These are phyloP conservation scores for Wallacemonas rigidus DNA, from an alignment of 208 protist genomes.

Conservation along the genomic window DNA sequence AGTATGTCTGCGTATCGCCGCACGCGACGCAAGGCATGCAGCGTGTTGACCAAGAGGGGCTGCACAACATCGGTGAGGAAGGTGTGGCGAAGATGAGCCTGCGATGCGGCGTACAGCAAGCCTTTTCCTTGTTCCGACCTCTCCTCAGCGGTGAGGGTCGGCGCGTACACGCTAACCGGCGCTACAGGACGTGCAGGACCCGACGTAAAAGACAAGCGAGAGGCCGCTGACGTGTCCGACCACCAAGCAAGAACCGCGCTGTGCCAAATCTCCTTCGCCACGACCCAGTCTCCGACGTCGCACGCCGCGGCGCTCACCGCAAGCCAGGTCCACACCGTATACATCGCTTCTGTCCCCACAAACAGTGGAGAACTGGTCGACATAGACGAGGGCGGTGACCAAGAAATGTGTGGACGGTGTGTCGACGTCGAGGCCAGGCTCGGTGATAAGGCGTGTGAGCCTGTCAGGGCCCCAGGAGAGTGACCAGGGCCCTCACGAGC, in stretches of 20 bases:
- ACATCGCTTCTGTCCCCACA: neutral
- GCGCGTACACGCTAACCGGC: too few species aligned
- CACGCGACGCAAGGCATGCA: conserved; percentile 54
- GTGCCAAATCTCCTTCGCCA: conserved; percentile 39
- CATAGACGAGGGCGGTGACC: neutral
- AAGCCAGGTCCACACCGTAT: conserved; percentile 23
- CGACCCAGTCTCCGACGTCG: conserved; percentile 52
- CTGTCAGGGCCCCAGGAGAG: too few species aligned
- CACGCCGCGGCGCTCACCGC: conserved; percentile 37
- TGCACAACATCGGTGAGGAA: conserved; percentile 26
- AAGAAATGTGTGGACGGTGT: neutral
- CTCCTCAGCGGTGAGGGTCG: too few species aligned
- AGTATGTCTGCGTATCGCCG: conserved; percentile 49
- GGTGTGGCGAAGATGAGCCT: neutral
- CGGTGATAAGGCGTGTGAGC: too few species aligned
- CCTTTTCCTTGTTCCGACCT: neutral
- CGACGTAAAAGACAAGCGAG: too few species aligned
- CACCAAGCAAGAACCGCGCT: conserved; percentile 26
- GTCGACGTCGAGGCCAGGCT: too few species aligned
- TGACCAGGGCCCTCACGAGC: too few species aligned
- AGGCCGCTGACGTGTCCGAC: neutral
- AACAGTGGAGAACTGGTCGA: neutral
- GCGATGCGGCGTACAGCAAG: neutral
- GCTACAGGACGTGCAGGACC: too few species aligned
- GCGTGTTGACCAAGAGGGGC: conserved; percentile 42